A percentile compares a stretch with the other conserved stretches of the same genome.
These are phyloP conservation scores for Patellifolia procumbens DNA, from an alignment of 179 eudicot species.

Conservation along the genomic window DNA sequence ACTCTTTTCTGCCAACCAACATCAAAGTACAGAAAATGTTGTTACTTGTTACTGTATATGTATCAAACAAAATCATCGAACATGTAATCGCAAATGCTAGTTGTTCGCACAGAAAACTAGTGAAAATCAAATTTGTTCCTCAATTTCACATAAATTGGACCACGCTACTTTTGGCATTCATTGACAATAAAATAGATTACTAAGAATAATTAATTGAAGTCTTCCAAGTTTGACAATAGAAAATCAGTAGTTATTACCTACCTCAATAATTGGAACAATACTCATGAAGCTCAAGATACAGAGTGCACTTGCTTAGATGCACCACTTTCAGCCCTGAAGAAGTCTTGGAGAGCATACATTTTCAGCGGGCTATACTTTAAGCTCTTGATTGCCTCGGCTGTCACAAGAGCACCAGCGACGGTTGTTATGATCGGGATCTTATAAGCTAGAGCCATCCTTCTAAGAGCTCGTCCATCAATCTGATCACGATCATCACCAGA, in stretches of 20 bases:
- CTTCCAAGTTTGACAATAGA: neutral
- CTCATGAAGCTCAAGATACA: constrained; percentile 36
- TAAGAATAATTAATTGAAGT: neutral
- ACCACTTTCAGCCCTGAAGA: constrained; percentile 44
- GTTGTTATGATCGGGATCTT: constrained; percentile 85
- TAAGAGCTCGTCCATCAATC: constrained; percentile 78
- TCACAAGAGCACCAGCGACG: constrained; percentile 86
- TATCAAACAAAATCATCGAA: too few species aligned
- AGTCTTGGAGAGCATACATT: constrained; percentile 91
- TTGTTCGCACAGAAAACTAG: too few species aligned
- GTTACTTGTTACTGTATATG: too few species aligned
- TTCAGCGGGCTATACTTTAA: constrained; percentile 57
- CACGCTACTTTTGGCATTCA: too few species aligned
- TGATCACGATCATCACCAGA: constrained; percentile 83
- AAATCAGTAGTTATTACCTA: constrained; percentile 23
- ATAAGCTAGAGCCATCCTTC: constrained; percentile 89
- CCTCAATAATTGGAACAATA: neutral
- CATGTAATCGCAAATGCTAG: too few species aligned
- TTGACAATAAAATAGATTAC: neutral
- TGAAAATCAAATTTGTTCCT: too few species aligned
- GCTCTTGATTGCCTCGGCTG: constrained; percentile 85
- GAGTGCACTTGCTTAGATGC: constrained; percentile 46
- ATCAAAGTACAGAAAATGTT: too few species aligned
- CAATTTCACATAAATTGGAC: too few species aligned
- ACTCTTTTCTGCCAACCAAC: too few species aligned